Evolutionary conservation across 345 rosid genomes (phyloP).

Genomic region (Syzygium grande): DNA sequence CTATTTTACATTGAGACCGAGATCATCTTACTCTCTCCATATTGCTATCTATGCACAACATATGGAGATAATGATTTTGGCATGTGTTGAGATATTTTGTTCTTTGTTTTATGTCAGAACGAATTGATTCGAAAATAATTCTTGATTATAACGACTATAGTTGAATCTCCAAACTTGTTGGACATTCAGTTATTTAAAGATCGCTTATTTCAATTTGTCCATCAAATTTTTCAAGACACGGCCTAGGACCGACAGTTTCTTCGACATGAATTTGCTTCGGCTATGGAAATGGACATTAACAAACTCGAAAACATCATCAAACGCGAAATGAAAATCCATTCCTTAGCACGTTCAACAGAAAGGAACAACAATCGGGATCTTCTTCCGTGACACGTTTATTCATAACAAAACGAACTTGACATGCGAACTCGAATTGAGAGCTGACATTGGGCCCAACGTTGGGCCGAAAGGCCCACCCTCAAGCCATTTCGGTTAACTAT

Average conservation of each 20-base stretch:
- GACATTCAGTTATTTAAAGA: not conserved
- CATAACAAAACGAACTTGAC: not conserved
- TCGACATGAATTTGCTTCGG: not conserved
- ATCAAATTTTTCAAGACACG: not conserved
- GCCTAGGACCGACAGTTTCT: not conserved
- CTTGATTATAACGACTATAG: not conserved
- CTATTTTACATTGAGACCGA: too few species aligned
- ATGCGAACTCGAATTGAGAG: not conserved
- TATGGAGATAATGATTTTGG: too few species aligned
- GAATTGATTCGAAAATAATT: not conserved
- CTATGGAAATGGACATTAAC: not conserved
- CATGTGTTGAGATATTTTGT: too few species aligned
- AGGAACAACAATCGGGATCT: not conserved
- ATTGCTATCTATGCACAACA: too few species aligned
- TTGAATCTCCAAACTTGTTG: not conserved
- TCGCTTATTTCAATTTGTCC: not conserved
- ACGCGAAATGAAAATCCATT: not conserved
- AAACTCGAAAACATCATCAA: not conserved
- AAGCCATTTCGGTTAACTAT: not conserved
- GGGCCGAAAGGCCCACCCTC: not conserved
- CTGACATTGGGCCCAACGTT: not conserved
- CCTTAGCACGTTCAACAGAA: not conserved
- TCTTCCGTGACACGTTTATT: not conserved
- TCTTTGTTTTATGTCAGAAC: not conserved
- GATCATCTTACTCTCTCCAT: too few species aligned